Evolutionary conservation across 306 rosid genomes (phyloP).

Genomic region (Dryas octopetala): DNA sequence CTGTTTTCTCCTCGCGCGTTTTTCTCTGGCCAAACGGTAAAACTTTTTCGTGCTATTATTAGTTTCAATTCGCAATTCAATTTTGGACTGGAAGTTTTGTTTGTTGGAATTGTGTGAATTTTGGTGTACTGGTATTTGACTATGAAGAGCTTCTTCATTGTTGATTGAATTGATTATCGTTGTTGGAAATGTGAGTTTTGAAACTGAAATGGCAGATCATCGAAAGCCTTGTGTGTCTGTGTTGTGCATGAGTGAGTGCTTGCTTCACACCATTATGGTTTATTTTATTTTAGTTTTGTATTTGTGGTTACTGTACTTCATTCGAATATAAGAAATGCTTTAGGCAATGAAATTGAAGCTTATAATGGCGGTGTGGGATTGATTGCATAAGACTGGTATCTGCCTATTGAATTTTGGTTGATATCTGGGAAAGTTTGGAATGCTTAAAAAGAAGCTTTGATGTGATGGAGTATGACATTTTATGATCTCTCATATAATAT

Average conservation of each 20-base stretch:
- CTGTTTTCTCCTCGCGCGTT: neutral
- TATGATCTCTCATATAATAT: neutral
- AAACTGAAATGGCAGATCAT: neutral
- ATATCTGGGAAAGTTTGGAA: neutral
- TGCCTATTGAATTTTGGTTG: neutral
- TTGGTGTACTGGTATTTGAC: neutral
- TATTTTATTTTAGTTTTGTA: neutral
- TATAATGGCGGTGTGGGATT: neutral
- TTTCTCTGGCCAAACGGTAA: slow-evolving; percentile 36
- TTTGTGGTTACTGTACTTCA: no score
- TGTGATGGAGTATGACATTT: neutral
- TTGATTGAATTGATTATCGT: neutral
- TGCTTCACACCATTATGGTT: neutral
- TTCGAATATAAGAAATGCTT: neutral
- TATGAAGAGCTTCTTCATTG: neutral
- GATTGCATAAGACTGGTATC: slow-evolving; percentile 1
- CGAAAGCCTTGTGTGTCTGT: neutral
- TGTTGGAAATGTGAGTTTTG: neutral
- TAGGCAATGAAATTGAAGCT: neutral
- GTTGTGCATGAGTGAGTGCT: neutral
- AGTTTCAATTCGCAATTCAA: neutral
- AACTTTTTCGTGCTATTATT: slow-evolving; percentile 18
- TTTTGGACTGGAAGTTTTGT: neutral
- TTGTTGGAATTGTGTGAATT: neutral
- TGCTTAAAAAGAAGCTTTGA: neutral